Conservation (phyloP, 1,139 yeast genomes). For the Blastobotrys buckinghamii region DNA sequence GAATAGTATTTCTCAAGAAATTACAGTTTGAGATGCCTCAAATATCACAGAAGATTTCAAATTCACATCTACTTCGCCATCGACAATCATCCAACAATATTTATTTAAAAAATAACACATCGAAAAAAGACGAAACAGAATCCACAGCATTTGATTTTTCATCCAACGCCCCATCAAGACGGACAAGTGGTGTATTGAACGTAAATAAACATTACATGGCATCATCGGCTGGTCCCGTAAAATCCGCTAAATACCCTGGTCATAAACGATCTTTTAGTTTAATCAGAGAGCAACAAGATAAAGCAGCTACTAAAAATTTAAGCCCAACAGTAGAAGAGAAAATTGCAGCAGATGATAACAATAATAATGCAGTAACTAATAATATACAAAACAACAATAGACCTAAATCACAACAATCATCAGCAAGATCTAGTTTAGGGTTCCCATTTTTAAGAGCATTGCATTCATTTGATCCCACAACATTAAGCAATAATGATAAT, state of each 20-base stretch:
- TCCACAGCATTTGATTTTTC: conserved; percentile 11
- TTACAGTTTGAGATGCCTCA: neutral
- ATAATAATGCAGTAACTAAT: no score
- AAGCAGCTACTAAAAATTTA: neutral
- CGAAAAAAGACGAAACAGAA: neutral
- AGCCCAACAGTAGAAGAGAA: conserved; percentile 3
- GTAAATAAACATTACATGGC: conserved; percentile 12
- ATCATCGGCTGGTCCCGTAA: conserved; percentile 4
- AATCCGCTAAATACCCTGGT: conserved; percentile 11
- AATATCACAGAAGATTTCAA: neutral
- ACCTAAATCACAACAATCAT: neutral
- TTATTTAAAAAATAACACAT: neutral
- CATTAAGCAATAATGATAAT: conserved; percentile 45
- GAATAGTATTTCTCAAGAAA: neutral
- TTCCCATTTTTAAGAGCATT: conserved; percentile 50
- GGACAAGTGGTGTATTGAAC: conserved; percentile 8
- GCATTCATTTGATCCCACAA: conserved; percentile 70
- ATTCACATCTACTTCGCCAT: neutral
- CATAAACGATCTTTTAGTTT: conserved; percentile 9
- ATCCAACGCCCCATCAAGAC: conserved; percentile 9
- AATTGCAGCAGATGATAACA: neutral
- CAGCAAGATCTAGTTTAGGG: conserved; percentile 16
- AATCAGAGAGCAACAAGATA: conserved; percentile 4
- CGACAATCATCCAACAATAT: neutral
- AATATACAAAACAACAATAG: no score